Base-by-base conservation (phyloP, 768 basidiomycete species). In the Amanita rubescens region DNA sequence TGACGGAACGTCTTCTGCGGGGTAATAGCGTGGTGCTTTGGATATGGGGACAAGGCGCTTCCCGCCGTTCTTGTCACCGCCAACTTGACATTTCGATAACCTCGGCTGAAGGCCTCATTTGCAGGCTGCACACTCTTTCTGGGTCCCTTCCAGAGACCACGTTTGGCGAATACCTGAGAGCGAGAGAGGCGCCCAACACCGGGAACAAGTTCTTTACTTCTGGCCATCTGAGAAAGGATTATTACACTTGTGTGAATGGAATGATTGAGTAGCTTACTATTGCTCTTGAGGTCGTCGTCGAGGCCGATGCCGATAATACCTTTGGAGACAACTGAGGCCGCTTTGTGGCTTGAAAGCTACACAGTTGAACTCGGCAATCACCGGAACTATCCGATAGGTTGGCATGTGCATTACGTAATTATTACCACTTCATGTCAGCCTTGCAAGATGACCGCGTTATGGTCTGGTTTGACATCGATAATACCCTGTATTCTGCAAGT, bases 21-120 rank as follows among this genome's bases (percentile, higher is more conserved):
- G 90, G 76, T 96, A 96, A 82, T 84, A 94, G 62, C 87, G 86
- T 49, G 90, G 79, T 58, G 91, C 90, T 72, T 93, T 93, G 63
- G 76, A 66, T 57, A 84, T 85, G 55, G 94, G 93, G 57, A 96
- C 82, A 56, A 88, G 75, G 71, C 94, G 91, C 65, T 84, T 90
- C 64, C 80, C 76, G 59, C 93, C 89, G 72, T 97, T 97, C 76
- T 91, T 94, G 63, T 82, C 84, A 58, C 94, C 94, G 57, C 88
- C 87, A 59, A 97, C 76, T n/a, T 59, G 81, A 74, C 64, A 90
- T 90, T 77, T 90, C 89, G 67, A 84, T 79, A 61, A 76, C 79
- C 49, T 81, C 74, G 48, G 85, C 71, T 54, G 75, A 71, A 57
- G n/a, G 84, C 78, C 62, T 81, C 72, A 55, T 74, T 74, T 56